phyloP scores from a whole-genome alignment of 2,329 filamentous ascomycete species.

The Thielaviopsis punctulata region DNA sequence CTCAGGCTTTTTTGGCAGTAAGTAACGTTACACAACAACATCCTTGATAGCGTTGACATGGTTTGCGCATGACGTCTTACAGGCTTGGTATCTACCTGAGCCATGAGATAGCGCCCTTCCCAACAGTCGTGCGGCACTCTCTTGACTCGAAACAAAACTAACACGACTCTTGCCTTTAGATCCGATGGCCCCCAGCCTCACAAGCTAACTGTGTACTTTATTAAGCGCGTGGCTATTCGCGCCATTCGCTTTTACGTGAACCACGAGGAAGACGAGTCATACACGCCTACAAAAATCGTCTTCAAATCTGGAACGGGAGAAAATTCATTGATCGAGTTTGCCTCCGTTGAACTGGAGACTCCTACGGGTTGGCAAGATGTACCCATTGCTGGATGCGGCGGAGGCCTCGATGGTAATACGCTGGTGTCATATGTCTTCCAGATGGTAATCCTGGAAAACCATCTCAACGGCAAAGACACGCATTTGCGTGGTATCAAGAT shows the following conservation, averaged over 20 bases:
- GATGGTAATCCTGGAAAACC: conserved; percentile 83
- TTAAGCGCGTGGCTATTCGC: conserved; percentile 64
- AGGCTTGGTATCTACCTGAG: too few relatives aligned
- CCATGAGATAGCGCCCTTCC: background rate
- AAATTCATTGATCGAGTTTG: conserved; percentile 81
- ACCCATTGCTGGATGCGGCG: conserved; percentile 37
- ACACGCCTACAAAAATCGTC: conserved; percentile 84
- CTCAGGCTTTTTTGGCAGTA: conserved; percentile 65
- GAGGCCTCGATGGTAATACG: conserved; percentile 49
- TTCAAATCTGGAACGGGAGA: conserved; percentile 81
- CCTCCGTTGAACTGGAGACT: conserved; percentile 57
- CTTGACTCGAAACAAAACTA: background rate
- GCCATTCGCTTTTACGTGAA: conserved; percentile 74
- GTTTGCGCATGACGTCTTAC: too few relatives aligned
- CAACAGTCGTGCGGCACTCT: background rate
- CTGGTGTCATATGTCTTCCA: conserved; percentile 81
- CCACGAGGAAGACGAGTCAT: conserved; percentile 84
- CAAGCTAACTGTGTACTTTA: conserved; percentile 68
- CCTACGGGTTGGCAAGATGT: conserved; percentile 88
- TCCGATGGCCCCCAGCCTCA: conserved; percentile 76
- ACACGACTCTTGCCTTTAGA: conserved; percentile 25
- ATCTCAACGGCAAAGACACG: conserved; percentile 99
- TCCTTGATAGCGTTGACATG: too few relatives aligned
- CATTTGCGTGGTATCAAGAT: conserved; percentile 87
- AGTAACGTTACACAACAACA: conserved; percentile 17